Conservation (phyloP, 441 rosid species). For the Adansonia grandidieri region DNA sequence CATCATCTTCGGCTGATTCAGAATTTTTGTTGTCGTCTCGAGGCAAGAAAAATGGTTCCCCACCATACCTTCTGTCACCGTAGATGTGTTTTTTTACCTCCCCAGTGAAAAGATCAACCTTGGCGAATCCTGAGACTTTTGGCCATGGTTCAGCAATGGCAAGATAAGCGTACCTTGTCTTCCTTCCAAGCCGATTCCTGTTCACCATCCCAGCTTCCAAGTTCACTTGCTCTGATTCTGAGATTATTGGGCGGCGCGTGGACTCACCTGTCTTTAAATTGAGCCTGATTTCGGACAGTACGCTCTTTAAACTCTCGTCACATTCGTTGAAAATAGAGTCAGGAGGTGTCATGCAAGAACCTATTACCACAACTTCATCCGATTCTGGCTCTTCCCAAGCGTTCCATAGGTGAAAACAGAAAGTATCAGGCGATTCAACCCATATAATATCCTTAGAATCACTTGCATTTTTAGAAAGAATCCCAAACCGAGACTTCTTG, state of each 20-base stretch:
- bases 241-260: constrained; percentile 59
- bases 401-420: constrained; percentile 81
- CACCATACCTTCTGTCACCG: constrained; percentile 60
- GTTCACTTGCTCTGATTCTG: constrained; percentile 50
- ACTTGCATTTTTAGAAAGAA: constrained; percentile 52
- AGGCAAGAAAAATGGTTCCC: constrained; percentile 75
- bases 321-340: constrained; percentile 81
- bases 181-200: constrained; percentile 63
- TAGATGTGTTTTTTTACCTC: constrained; percentile 54
- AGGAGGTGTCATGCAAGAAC: constrained; percentile 81
- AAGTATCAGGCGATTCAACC: constrained; percentile 64
- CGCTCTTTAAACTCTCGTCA: constrained; percentile 57
- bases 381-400: constrained; percentile 80
- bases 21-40: constrained; percentile 32
- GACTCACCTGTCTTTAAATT: constrained; percentile 59
- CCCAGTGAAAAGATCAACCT: constrained; percentile 67
- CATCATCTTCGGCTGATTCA: constrained; percentile 58
- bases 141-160: constrained; percentile 91
- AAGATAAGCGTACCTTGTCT: constrained; percentile 61
- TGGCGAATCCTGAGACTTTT: constrained; percentile 73
- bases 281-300: constrained; percentile 64
- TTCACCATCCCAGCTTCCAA: constrained; percentile 84
- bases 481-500: constrained; percentile 61
- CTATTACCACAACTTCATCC: constrained; percentile 71
- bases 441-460: constrained; percentile 53